A percentile compares a stretch with the other conserved stretches of the same genome.
phyloP scores from a whole-genome alignment of 2,329 filamentous ascomycete species.

The Exophiala dermatitidis region DNA sequence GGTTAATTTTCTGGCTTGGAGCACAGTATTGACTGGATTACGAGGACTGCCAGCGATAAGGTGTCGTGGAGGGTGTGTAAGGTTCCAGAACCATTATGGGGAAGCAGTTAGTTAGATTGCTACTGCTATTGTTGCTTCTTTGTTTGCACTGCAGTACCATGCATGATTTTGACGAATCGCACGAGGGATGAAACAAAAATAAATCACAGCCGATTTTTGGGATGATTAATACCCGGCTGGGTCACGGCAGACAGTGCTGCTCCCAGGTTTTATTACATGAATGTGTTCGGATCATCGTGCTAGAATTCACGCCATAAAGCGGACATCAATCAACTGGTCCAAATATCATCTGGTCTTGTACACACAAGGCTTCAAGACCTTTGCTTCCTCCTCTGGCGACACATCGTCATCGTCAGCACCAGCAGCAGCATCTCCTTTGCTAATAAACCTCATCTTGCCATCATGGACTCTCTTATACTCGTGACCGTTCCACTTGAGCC shows the following conservation, averaged over 20 bases:
- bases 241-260: too few relatives aligned
- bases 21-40: background rate
- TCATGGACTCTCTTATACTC: constrained; percentile 32
- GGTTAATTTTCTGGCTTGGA: background rate
- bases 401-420: constrained; percentile 43
- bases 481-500: constrained; percentile 33
- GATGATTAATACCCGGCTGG: too few relatives aligned
- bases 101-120: background rate
- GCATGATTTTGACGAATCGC: background rate
- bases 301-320: background rate
- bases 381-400: constrained; percentile 53
- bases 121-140: background rate
- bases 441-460: constrained; percentile 29
- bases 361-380: constrained; percentile 87
- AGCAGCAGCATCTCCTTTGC: constrained; percentile 44
- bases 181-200: background rate
- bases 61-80: background rate
- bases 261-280: too few relatives aligned
- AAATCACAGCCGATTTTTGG: background rate
- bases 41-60: background rate
- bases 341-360: constrained; percentile 74
- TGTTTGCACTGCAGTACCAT: background rate
- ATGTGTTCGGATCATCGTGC: background rate
- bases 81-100: background rate
- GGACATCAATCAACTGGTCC: background rate